These are phyloP conservation scores for Cutaneotrichosporon dermatis DNA, from an alignment of 1,284 basidiomycete genomes.

Conservation along the genomic window DNA sequence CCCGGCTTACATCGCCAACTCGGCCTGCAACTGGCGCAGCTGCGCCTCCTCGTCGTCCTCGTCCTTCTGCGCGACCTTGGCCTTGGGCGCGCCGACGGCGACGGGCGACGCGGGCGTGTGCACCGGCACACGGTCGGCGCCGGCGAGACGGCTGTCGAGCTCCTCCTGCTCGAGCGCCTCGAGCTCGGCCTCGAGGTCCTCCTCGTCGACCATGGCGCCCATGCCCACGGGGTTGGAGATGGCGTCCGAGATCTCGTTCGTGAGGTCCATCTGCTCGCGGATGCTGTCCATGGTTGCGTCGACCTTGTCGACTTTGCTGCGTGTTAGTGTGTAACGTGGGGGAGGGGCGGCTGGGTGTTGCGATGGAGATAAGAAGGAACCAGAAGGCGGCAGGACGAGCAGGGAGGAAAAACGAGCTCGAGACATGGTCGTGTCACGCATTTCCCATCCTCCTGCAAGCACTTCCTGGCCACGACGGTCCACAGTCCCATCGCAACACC, in stretches of 20 bases:
- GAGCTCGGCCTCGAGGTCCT: conserved; percentile 76
- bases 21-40: conserved; percentile 86
- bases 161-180: conserved; percentile 88
- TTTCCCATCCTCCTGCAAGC: too few species aligned
- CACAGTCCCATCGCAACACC: background rate
- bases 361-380: background rate
- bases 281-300: conserved; percentile 88
- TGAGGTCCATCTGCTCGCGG: conserved; percentile 87
- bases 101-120: conserved; percentile 63
- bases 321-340: background rate
- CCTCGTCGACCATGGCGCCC: conserved; percentile 71
- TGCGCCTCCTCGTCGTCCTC: conserved; percentile 93
- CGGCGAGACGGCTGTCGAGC: conserved; percentile 79
- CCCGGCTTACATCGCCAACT: conserved; percentile 67
- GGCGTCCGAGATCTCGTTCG: conserved; percentile 91
- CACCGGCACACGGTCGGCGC: conserved; percentile 84
- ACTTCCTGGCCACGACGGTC: too few species aligned
- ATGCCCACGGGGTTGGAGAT: conserved; percentile 75
- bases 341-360: background rate
- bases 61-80: conserved; percentile 46
- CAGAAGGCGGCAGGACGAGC: too few species aligned
- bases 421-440: too few species aligned
- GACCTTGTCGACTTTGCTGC: conserved; percentile 83
- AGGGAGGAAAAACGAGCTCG: too few species aligned
- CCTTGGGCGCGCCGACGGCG: background rate